Conservation (phyloP, 2,329 filamentous ascomycete species). For the Xylariaceae sp. region DNA sequence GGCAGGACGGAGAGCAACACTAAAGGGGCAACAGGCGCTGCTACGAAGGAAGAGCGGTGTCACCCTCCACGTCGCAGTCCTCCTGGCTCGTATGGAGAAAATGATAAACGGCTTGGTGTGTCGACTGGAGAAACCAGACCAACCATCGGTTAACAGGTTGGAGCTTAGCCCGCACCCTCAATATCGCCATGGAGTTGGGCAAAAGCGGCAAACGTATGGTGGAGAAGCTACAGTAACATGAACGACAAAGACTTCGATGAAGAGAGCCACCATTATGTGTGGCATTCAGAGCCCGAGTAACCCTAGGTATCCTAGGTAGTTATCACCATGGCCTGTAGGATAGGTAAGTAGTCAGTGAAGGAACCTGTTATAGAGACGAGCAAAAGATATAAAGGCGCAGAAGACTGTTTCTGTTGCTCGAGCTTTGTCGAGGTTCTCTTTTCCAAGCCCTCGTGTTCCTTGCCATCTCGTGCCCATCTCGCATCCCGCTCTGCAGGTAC, state of each 20-base stretch:
- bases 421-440: too few relatives aligned
- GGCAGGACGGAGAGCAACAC: conserved; percentile 3
- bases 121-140: conserved; percentile 10
- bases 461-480: too few relatives aligned
- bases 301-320: too few relatives aligned
- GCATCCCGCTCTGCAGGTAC: too few relatives aligned
- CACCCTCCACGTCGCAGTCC: conserved; percentile 13
- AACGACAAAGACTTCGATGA: background rate
- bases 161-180: conserved; percentile 16
- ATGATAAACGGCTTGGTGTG: conserved; percentile 3
- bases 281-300: too few relatives aligned
- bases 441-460: too few relatives aligned
- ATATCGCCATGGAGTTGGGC: conserved; percentile 7
- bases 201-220: conserved; percentile 9
- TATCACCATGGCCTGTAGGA: too few relatives aligned
- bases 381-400: conserved; percentile 3
- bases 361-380: too few relatives aligned
- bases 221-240: conserved; percentile 1
- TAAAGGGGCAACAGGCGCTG: conserved; percentile 6
- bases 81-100: conserved; percentile 12
- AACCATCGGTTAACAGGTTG: conserved; percentile 10
- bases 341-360: too few relatives aligned
- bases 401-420: too few relatives aligned
- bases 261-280: too few relatives aligned
- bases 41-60: conserved; percentile 14